Base-by-base conservation (phyloP, 2,329 filamentous ascomycete species). In the Lachnellula arida region DNA sequence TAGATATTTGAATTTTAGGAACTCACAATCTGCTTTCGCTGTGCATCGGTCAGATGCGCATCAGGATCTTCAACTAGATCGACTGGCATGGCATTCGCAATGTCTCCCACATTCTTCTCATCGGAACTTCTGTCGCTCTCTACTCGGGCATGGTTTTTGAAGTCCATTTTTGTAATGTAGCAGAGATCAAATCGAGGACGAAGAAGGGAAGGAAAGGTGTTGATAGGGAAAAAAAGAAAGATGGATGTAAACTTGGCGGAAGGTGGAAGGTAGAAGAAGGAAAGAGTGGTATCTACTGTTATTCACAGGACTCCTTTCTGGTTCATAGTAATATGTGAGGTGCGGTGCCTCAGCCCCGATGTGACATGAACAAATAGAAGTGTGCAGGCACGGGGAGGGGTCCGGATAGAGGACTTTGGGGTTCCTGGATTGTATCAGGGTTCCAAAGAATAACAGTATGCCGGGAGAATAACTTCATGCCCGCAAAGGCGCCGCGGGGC, bases 11-110 rank as follows among this genome's bases (percentile, higher is more conserved):
- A 47, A 34, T 5, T 17, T 15, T 2, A 25, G 17, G 19, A 23
- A 49, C 79, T 59, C 72, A 88, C 86, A 62, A 81, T 79, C 49
- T 73, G 76, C 23, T 78, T 78, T 61, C 74, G 78, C 67, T 89
- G 85, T 59, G 82, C 82, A 1, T 80, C 79, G 34, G 77, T 82
- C 63, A 87, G 71, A 2, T 81, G 82, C 49, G 79, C 83, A 70
- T 89, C 86, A 0, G 81, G 82, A 63, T 85, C 81, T 7, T 56
- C 51, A 35, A 5, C 11, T 11, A 42, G 51, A 32, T 53, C 37
- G 23, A 53, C 25, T 12, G 44, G 12, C 12, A 12, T 32, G 14
- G n/a, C 23, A n/a, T 25, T 46, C 11, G n/a, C 7, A 19, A 37
- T 37, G 1, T n/a, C 49, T 23, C 49, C 44, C 22, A 42, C 7